A percentile compares a stretch with the other conserved stretches of the same genome.
These are phyloP conservation scores for Dalechampia spathulata DNA, from an alignment of 441 rosid species.

Conservation along the genomic window DNA sequence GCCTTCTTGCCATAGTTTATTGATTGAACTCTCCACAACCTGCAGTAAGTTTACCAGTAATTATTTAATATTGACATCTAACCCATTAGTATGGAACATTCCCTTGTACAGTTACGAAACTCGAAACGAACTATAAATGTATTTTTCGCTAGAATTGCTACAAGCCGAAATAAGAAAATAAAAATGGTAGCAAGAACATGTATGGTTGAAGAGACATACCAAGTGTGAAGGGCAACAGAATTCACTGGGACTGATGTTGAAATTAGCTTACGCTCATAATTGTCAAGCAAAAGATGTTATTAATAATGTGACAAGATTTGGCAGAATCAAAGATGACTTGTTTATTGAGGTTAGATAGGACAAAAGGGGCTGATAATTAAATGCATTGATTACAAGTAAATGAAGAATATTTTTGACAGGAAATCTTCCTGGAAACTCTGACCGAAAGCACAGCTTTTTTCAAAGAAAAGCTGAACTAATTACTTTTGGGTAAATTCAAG, in stretches of 20 bases:
- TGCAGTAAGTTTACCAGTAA: constrained; percentile 2
- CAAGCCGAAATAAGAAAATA: too few relatives aligned
- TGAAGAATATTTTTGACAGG: constrained; percentile 5
- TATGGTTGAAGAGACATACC: too few relatives aligned
- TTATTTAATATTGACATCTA: too few relatives aligned
- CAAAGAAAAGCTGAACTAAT: constrained; percentile 15
- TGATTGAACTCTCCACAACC: not conserved
- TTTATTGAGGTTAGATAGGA: constrained; percentile 16
- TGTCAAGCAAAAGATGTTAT: too few relatives aligned
- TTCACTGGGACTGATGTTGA: too few relatives aligned
- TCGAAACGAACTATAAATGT: too few relatives aligned
- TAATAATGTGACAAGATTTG: not conserved
- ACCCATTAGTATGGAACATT: too few relatives aligned
- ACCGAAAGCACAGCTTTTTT: constrained; percentile 16
- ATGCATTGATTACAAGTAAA: constrained; percentile 1
- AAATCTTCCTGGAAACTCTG: not conserved
- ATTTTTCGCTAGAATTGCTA: too few relatives aligned
- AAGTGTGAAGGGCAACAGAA: too few relatives aligned
- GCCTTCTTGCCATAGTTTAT: constrained; percentile 11
- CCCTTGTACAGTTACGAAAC: too few relatives aligned
- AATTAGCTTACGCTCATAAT: too few relatives aligned
- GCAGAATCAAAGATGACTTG: constrained; percentile 41
- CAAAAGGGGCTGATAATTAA: not conserved
- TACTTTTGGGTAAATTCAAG: constrained; percentile 22
- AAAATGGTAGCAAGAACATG: too few relatives aligned